Conservation (phyloP, 2,329 filamentous ascomycete species). For the Monilinia laxa region DNA sequence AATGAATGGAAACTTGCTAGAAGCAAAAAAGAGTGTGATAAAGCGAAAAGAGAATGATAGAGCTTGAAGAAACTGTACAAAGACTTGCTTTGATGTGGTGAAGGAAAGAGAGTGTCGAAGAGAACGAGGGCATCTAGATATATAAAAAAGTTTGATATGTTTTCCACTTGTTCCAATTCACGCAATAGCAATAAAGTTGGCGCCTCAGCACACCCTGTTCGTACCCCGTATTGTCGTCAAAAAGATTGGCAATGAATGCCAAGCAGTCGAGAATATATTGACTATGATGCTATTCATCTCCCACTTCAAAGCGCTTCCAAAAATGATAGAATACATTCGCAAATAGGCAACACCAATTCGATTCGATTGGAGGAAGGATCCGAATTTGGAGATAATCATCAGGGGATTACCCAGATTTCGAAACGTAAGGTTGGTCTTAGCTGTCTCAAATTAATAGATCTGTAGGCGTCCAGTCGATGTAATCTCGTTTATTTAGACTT, state of each 20-base stretch:
- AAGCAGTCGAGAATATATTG: slow-evolving; percentile 20
- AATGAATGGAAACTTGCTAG: slow-evolving; percentile 19
- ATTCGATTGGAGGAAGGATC: not conserved
- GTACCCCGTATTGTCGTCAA: not conserved
- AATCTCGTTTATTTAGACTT: not conserved
- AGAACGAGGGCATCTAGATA: not conserved
- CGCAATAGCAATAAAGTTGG: not conserved
- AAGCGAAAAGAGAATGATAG: slow-evolving; percentile 17
- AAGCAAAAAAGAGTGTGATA: slow-evolving; percentile 19
- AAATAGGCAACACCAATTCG: not conserved
- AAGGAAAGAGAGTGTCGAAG: not conserved
- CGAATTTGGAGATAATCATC: not conserved
- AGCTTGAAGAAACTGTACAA: slow-evolving; percentile 7
- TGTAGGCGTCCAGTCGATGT: not conserved
- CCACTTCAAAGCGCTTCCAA: not conserved
- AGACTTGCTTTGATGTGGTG: slow-evolving; percentile 18
- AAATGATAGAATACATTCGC: not conserved
- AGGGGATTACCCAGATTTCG: not conserved
- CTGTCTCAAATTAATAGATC: slow-evolving; percentile 12
- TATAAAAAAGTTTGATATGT: slow-evolving; percentile 2
- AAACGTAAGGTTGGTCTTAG: not conserved
- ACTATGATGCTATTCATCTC: slow-evolving; percentile 7
- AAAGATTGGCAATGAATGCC: not conserved
- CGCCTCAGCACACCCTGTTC: not conserved
- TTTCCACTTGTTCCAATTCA: not conserved